Base-by-base conservation (phyloP, 108 stramenopile species). In the Skeletonema tropicum region DNA sequence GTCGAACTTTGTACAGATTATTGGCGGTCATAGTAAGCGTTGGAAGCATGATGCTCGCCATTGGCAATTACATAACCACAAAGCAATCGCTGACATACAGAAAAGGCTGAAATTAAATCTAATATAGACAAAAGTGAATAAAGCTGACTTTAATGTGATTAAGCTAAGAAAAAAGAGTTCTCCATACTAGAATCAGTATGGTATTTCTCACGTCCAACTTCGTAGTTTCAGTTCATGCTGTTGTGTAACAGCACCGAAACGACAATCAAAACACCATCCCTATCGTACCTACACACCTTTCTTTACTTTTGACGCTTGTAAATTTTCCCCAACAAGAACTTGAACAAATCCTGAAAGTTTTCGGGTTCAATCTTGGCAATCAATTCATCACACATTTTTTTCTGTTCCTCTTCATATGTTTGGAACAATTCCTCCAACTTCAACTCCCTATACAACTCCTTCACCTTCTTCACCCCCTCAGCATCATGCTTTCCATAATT, bases 291-390 rank as follows among this genome's bases (percentile, higher is more conserved):
- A 19, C n/a, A 31, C 48, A 46, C 21, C 29, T 58, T 25, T 32
- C 25, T 58, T 88, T 84, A 97, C 90, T 98, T 97, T 59, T 83
- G 75, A 65, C 98, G 94, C 84, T 97, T 97, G 92, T 97, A 97
- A 85, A 97, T 97, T 80, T 96, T 97, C n/a, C 87, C 79, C 71
- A 97, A 67, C 62, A 98, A 88, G 33, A 85, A 68, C 57, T 93
- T 76, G 87, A 97, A 98, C 88, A 90, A 62, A 52, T 80, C 63
- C 55, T 79, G 75, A 71, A 82, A 82, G 86, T 80, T 79, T 58
- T 73, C 75, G 15, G 83, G 83, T 72, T 88, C 81, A 49, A 87
- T 87, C 42, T 66, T 26, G 21, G 73, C 79, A 78, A 87, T 87
- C 69, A 83, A 57, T 19, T 75, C 79, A 70, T 83, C 83, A 57